Evolutionary conservation across 257 asterid species (phyloP), one percentile per base, ranked within the genome.

Genomic region (Paulownia fortunei): DNA sequence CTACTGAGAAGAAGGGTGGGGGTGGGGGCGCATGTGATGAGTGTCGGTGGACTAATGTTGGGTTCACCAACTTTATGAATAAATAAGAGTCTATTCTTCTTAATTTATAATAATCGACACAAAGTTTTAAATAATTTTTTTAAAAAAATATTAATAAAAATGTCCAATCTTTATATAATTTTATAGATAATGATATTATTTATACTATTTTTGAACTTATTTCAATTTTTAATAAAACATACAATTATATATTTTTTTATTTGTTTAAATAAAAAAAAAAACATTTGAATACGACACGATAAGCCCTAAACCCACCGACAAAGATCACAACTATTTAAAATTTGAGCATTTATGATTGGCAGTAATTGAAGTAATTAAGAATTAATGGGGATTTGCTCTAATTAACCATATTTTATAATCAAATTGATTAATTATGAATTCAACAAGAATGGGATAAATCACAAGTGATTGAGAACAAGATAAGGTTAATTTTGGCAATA

Each of bases 1-100:
- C n/a, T 4, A 21, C 12, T 12, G 5, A 8, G 18, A 65, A 36
- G 15, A 4, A 3, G 24, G 27, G 18, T 11, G 78, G 67, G 72
- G 76, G 49, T 15, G 42, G 13, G 9, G 44, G 52, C 37, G 59
- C 74, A 80, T 75, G 84, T 37, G 46, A 4, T 49, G 52, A 69
- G 84, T 61, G 84, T 80, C 84, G 84, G 84, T 75, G 84, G 78
- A 69, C 72, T 18, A 30, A 1, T 71, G 82, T 62, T 49, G 60
- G 26, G 42, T 23, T 69, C 59, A 39, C 59, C 69, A 32, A 65
- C 68, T 73, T 26, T 27, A 39, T 9, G 1, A 39, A 18, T 64
- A 16, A 30, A 62, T 16, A 30, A 12, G 32, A 18, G 5, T 6
- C 13, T n/a, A 63, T 24, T 30, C 41, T 63, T 34, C 18, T n/a